Conservation (phyloP, 495 filamentous ascomycete species). For the Xylaria telfairii region DNA sequence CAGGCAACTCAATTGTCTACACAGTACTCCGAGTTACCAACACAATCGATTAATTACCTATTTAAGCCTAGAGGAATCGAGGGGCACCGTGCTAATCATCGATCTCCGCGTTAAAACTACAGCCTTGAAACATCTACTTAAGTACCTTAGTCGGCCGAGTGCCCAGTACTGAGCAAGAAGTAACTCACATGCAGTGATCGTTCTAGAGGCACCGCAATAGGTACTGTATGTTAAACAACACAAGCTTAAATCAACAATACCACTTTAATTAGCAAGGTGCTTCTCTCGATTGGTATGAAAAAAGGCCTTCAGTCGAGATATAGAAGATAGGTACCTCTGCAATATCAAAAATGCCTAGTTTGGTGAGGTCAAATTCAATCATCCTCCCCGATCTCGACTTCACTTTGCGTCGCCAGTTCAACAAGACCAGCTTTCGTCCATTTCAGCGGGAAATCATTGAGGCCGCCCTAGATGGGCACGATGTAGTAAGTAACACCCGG, state of each 20-base stretch:
- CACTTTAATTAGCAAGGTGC: neutral
- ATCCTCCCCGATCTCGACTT: slow-evolving; percentile 75
- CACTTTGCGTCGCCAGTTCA: slow-evolving; percentile 81
- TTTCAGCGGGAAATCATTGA: slow-evolving; percentile 86
- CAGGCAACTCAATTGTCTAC: slow-evolving; percentile 2
- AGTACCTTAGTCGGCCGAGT: too few relatives aligned
- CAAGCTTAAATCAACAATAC: neutral
- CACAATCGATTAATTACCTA: slow-evolving; percentile 1
- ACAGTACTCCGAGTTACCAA: neutral
- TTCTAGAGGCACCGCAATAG: too few relatives aligned
- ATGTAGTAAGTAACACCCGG: slow-evolving; percentile 58
- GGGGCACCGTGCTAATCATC: neutral
- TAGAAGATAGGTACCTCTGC: neutral
- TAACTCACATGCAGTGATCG: neutral
- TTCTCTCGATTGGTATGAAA: neutral
- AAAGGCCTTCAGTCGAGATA: neutral
- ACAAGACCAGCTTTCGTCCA: slow-evolving; percentile 71
- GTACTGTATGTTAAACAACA: neutral
- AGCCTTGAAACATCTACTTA: neutral
- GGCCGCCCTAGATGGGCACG: slow-evolving; percentile 78
- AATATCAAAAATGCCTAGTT: slow-evolving; percentile 45
- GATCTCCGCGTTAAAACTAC: neutral
- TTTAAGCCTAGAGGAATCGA: neutral
- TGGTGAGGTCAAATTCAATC: slow-evolving; percentile 51
- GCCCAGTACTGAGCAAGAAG: neutral